Evolutionary conservation across 1,284 basidiomycete genomes (phyloP).

Genomic region (Austroboletus niveus): DNA sequence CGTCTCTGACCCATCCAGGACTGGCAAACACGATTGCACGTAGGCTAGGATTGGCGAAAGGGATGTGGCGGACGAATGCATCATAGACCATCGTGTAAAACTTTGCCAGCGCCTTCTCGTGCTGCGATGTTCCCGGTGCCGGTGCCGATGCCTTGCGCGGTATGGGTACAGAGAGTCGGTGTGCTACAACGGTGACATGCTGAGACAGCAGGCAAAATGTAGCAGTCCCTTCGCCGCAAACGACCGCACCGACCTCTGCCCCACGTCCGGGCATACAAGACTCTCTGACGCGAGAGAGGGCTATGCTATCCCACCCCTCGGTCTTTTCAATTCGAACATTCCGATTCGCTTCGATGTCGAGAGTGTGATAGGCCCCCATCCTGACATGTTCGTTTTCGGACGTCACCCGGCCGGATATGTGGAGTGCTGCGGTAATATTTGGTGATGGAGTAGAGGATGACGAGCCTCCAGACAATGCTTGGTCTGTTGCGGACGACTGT

Average conservation of each 20-base stretch:
- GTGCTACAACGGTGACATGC: conserved; percentile 94
- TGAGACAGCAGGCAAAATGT: conserved; percentile 93
- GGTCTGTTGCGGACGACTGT: conserved; percentile 47
- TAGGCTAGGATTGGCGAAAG: conserved; percentile 70
- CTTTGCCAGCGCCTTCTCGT: conserved; percentile 82
- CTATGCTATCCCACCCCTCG: conserved; percentile 89
- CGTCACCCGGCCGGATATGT: conserved; percentile 88
- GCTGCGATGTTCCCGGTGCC: conserved; percentile 73
- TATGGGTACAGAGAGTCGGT: conserved; percentile 87
- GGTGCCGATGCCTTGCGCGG: conserved; percentile 89
- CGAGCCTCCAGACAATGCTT: conserved; percentile 37
- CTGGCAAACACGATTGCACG: conserved; percentile 95
- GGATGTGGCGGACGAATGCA: conserved; percentile 87
- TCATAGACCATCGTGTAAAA: conserved; percentile 89
- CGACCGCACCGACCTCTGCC: conserved; percentile 95
- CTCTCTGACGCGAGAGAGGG: conserved; percentile 81
- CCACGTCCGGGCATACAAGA: conserved; percentile 89
- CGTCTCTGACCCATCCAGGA: conserved; percentile 93
- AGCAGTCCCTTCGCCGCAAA: conserved; percentile 94
- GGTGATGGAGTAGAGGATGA: conserved; percentile 39
- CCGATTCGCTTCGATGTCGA: conserved; percentile 92
- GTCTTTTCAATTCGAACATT: conserved; percentile 89
- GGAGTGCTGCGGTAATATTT: conserved; percentile 63
- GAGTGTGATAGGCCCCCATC: conserved; percentile 93
- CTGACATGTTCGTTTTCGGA: conserved; percentile 91